A percentile compares a stretch with the other conserved stretches of the same genome.
phyloP scores from a whole-genome alignment of 2,329 filamentous ascomycete genomes.

The Phaeosphaeriaceae sp. region DNA sequence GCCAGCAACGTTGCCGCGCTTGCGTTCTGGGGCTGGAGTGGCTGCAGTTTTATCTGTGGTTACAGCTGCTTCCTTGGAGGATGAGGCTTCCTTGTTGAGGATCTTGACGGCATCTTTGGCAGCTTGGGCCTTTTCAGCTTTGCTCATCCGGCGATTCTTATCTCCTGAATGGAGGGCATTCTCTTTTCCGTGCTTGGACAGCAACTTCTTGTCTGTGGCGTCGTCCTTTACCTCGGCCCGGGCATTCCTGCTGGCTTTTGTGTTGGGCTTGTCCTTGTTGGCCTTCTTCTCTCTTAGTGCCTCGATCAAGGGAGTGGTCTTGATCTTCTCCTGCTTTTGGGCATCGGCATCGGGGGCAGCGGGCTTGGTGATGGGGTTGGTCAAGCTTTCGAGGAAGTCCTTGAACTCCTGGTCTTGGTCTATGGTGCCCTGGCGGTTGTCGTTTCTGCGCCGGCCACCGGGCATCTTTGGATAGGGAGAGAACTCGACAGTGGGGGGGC shows the following conservation, averaged over 20 bases:
- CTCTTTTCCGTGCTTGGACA: conserved; percentile 44
- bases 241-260: conserved; percentile 62
- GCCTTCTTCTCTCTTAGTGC: conserved; percentile 92
- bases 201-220: conserved; percentile 54
- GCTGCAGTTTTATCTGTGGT: conserved; percentile 47
- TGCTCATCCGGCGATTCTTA: conserved; percentile 46
- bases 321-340: conserved; percentile 67
- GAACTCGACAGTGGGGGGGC: conserved; percentile 80
- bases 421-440: conserved; percentile 90
- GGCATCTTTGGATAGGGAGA: conserved; percentile 85
- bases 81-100: conserved; percentile 57
- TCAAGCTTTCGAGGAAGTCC: conserved; percentile 85
- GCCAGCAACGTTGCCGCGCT: conserved; percentile 59
- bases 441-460: conserved; percentile 73
- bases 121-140: conserved; percentile 67
- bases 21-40: conserved; percentile 54
- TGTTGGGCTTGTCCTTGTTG: conserved; percentile 65
- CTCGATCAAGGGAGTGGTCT: conserved; percentile 87
- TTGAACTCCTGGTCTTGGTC: conserved; percentile 97
- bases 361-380: conserved; percentile 70
- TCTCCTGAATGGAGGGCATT: conserved; percentile 38
- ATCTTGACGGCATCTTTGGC: conserved; percentile 68
- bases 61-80: conserved; percentile 34
- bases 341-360: conserved; percentile 59
- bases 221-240: conserved; percentile 68